These are phyloP conservation scores for Bretschneidera sinensis DNA, from an alignment of 345 rosid genomes.

Conservation along the genomic window DNA sequence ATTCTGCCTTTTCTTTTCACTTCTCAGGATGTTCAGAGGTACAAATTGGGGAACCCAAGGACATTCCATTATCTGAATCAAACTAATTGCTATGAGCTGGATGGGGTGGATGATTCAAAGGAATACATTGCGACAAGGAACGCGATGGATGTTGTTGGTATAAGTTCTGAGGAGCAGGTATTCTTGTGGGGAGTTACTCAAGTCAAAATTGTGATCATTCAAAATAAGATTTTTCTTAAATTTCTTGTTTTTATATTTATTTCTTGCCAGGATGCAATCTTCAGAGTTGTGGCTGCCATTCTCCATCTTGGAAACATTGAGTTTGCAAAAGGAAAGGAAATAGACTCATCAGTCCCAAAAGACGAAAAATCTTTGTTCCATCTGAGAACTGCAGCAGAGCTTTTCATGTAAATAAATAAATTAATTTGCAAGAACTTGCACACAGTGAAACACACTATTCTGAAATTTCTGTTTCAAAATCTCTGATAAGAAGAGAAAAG, in stretches of 20 bases:
- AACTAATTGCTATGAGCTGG: constrained; percentile 85
- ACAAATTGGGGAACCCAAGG: constrained; percentile 77
- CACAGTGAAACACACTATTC: neutral
- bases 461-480: constrained; percentile 6
- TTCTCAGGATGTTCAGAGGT: constrained; percentile 71
- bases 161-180: constrained; percentile 87
- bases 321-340: constrained; percentile 84
- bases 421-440: constrained; percentile 10
- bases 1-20: constrained; percentile 6
- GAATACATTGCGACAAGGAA: constrained; percentile 78
- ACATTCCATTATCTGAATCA: constrained; percentile 93
- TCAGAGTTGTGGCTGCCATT: constrained; percentile 87
- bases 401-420: constrained; percentile 52
- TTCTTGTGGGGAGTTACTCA: constrained; percentile 14
- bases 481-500: constrained; percentile 4
- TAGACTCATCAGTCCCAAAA: constrained; percentile 83
- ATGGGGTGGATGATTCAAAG: constrained; percentile 73
- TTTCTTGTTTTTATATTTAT: constrained; percentile 7
- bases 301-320: constrained; percentile 96
- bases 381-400: constrained; percentile 84
- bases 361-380: constrained; percentile 91
- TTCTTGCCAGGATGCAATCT: constrained; percentile 69
- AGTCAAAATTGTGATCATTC: constrained; percentile 5
- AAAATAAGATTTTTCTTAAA: constrained; percentile 6
- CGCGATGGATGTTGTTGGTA: constrained; percentile 98